phyloP scores from a whole-genome alignment of 2,329 filamentous ascomycete species.

The Hypoxylon rubiginosum region DNA sequence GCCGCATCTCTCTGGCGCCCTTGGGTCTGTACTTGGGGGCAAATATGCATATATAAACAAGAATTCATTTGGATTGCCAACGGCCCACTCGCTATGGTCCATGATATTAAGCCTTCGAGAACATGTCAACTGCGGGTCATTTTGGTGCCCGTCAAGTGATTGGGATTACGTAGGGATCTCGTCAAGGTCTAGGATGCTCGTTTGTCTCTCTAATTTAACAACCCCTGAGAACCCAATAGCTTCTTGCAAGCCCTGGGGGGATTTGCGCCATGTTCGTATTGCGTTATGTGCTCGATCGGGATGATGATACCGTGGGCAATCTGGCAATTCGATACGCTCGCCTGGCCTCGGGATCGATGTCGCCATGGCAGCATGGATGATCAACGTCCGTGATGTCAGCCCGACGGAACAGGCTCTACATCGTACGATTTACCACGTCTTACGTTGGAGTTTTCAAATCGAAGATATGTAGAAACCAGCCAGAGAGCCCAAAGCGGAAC shows the following conservation, averaged over 20 bases:
- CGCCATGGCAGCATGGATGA: slow-evolving; percentile 13
- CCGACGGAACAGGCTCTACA: background rate
- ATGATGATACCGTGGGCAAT: slow-evolving; percentile 9
- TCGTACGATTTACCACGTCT: background rate
- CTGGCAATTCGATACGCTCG: background rate
- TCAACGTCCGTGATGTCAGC: slow-evolving; percentile 20
- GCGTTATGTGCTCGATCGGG: background rate
- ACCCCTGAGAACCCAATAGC: slow-evolving; percentile 1
- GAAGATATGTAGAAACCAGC: background rate
- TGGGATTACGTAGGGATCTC: background rate
- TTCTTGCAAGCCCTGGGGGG: slow-evolving; percentile 1
- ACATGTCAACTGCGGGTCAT: slow-evolving; percentile 17
- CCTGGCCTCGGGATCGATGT: background rate
- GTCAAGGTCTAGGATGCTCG: background rate
- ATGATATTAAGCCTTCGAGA: background rate
- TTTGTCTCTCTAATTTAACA: background rate
- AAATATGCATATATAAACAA: background rate
- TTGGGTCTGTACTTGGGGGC: no score
- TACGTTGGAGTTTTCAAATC: background rate
- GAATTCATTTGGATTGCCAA: background rate
- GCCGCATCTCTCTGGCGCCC: background rate
- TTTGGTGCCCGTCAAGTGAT: background rate
- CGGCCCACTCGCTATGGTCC: background rate
- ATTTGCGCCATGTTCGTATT: background rate
- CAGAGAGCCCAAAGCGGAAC: slow-evolving; percentile 8